A percentile compares a stretch with the other conserved stretches of the same genome.
These are phyloP conservation scores for Monosporascus sp. DNA, from an alignment of 2,329 filamentous ascomycete species.

Conservation along the genomic window DNA sequence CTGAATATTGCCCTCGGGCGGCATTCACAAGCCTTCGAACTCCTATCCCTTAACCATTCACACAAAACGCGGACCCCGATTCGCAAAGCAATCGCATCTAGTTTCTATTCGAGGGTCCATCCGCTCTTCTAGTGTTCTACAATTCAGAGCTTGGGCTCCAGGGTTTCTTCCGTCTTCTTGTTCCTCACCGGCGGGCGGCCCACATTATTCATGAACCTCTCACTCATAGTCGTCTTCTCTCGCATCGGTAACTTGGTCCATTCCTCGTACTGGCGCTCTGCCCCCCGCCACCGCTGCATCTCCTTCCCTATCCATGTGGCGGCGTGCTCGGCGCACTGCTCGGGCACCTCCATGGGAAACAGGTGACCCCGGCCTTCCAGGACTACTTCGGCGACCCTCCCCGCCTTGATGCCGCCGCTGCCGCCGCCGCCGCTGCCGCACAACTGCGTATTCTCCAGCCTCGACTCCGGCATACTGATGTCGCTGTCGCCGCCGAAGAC, in stretches of 20 bases:
- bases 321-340: conserved; percentile 57
- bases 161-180: conserved; percentile 3
- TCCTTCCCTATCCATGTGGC: conserved; percentile 54
- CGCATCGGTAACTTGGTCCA: conserved; percentile 46
- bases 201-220: conserved; percentile 53
- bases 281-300: conserved; percentile 49
- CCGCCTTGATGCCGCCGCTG: conserved; percentile 58
- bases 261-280: conserved; percentile 52
- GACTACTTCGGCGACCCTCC: conserved; percentile 61
- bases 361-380: conserved; percentile 69
- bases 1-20: too few species aligned
- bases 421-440: conserved; percentile 65
- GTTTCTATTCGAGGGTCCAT: too few species aligned
- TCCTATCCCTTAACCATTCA: too few species aligned
- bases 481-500: conserved; percentile 60
- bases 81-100: too few species aligned
- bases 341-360: conserved; percentile 75
- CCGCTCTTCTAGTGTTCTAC: background rate
- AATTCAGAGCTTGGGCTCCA: conserved; percentile 15
- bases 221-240: conserved; percentile 53
- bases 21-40: too few species aligned
- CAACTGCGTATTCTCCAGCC: conserved; percentile 54
- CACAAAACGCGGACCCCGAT: too few species aligned
- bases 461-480: conserved; percentile 46
- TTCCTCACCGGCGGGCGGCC: conserved; percentile 18